Percentiles rank a stretch among this genome's conserved stretches.
phyloP scores from a whole-genome alignment of 2,329 filamentous ascomycete species.

The Clathrospora elynae region DNA sequence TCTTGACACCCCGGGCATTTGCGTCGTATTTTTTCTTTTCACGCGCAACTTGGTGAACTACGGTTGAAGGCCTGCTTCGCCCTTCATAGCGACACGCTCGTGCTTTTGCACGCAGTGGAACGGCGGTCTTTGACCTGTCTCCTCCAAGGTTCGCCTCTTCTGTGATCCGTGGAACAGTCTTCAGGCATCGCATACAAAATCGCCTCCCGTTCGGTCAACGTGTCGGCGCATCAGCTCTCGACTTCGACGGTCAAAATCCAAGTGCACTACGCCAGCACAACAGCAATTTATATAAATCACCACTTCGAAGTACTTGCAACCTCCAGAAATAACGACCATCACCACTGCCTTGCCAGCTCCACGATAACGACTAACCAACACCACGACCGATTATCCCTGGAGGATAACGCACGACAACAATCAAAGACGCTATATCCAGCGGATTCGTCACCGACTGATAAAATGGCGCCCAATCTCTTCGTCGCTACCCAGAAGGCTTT shows the following conservation, averaged over 20 bases:
- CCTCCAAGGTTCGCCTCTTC: slow-evolving; percentile 13
- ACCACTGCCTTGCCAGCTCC: no score
- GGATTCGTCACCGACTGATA: slow-evolving; percentile 9
- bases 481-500: slow-evolving; percentile 56
- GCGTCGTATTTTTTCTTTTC: slow-evolving; percentile 19
- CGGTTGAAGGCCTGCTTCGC: slow-evolving; percentile 24
- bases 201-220: slow-evolving; percentile 17
- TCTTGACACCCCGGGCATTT: slow-evolving; percentile 23
- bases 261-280: slow-evolving; percentile 3
- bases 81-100: slow-evolving; percentile 30
- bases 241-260: slow-evolving; percentile 2
- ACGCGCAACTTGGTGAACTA: slow-evolving; percentile 19
- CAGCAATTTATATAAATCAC: neutral
- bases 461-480: slow-evolving; percentile 59
- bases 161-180: slow-evolving; percentile 15
- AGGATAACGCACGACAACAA: slow-evolving; percentile 12
- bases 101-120: slow-evolving; percentile 38
- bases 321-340: slow-evolving; percentile 9
- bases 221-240: slow-evolving; percentile 3
- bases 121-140: slow-evolving; percentile 30
- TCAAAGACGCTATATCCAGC: slow-evolving; percentile 4
- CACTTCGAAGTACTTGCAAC: slow-evolving; percentile 7
- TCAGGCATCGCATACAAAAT: slow-evolving; percentile 14
- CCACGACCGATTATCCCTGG: slow-evolving; percentile 9
- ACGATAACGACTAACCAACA: no score